Evolutionary conservation across 2,329 filamentous ascomycete species (phyloP), one percentile per base, ranked within the genome.

Genomic region (Beauveria medogensis): DNA sequence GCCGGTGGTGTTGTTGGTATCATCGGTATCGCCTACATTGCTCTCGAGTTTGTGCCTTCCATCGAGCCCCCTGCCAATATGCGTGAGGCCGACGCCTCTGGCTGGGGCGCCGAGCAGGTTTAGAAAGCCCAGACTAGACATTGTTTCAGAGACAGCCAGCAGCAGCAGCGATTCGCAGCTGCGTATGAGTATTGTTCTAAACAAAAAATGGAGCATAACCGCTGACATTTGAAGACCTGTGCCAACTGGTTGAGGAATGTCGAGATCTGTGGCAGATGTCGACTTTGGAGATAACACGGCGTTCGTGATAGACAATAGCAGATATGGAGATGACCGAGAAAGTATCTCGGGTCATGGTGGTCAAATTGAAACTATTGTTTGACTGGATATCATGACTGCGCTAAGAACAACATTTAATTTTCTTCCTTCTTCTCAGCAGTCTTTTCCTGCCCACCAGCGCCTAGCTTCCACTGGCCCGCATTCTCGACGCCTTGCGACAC

Each of bases 1-100:
- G 85, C 91, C 26, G 94, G 92, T 66, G 82, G 85, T 56, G 80
- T 95, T 67, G 82, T 97, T 66, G 91, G 87, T 56, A 68, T 94
- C 57, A 78, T 91, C 65, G 94, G 94, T 67, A 71, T 97, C 63
- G 88, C 73, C 64, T 99, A 97, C 77, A 77, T 83, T 66, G 86
- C 77, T 53, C 82, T 92, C 70, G 89, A 92, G 74, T 92, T 89
- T 73, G 78, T 91, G 65, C 89, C 89, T 34, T 89, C 87, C 64
- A 90, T 92, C 71, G 89, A 92, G 75, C 87, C 89, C 54, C 89
- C 89, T 10, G 83, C 85, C 72, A 92, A 90, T 79, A 92, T 92
- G 89, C 85, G 89, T 72, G 88, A 91, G 73, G 85, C 84, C 65
- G 88, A 91, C 69, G 69, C 65, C 54, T 81, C 83, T 66, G 85